Conservation (phyloP, 257 asterid species). For the Plantago ovata region DNA sequence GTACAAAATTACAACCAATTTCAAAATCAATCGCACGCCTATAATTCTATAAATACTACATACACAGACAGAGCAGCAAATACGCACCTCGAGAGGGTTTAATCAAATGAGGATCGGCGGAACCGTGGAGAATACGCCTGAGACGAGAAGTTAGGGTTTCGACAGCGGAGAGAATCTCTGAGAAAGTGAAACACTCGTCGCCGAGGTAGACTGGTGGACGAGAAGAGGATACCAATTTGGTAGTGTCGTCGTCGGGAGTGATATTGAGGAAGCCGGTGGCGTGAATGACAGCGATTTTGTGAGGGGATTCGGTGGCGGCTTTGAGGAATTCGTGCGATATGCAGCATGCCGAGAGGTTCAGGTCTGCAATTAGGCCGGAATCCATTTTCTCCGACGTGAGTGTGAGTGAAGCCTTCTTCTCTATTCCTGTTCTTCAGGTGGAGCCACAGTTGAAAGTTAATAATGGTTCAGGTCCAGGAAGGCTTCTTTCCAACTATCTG, state of each 20-base stretch:
- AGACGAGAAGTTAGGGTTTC: conserved; percentile 57
- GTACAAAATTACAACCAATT: not conserved
- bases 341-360: conserved; percentile 49
- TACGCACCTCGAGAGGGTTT: conserved; percentile 41
- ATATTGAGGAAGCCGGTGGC: conserved; percentile 31
- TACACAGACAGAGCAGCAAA: not conserved
- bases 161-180: conserved; percentile 63
- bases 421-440: no score
- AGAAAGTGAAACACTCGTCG: conserved; percentile 73
- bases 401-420: no score
- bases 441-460: no score
- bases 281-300: conserved; percentile 66
- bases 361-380: not conserved
- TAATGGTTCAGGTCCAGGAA: no score
- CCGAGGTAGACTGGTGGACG: conserved; percentile 52
- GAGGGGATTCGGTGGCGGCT: conserved; percentile 48
- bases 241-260: conserved; percentile 22
- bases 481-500: no score
- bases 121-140: conserved; percentile 51
- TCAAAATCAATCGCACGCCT: not conserved
- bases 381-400: conserved; percentile 13
- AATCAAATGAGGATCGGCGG: conserved; percentile 39
- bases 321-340: conserved; percentile 62
- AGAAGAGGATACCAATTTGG: conserved; percentile 22
- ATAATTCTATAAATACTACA: not conserved